These are phyloP conservation scores for Hymenoscyphus occultus DNA, from an alignment of 2,329 filamentous ascomycete species.

Conservation along the genomic window DNA sequence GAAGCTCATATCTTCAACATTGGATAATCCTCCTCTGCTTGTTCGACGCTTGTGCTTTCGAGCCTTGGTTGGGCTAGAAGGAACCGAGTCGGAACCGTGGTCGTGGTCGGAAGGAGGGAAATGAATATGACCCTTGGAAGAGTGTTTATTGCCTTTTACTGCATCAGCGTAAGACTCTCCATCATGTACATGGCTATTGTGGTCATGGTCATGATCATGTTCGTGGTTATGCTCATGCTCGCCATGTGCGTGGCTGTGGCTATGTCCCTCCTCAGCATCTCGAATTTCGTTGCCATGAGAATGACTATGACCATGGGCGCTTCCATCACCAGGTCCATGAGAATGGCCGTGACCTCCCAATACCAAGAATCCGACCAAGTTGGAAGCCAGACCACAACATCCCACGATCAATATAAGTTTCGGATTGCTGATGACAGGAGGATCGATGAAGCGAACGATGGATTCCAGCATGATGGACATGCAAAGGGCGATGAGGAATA, in stretches of 20 bases:
- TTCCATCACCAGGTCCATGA: constrained; percentile 40
- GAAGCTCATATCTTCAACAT: constrained; percentile 71
- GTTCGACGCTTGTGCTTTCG: constrained; percentile 30
- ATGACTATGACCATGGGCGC: constrained; percentile 30
- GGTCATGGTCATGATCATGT: constrained; percentile 6
- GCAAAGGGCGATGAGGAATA: constrained; percentile 94
- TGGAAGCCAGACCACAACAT: constrained; percentile 79
- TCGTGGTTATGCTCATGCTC: constrained; percentile 43
- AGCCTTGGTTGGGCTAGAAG: constrained; percentile 14
- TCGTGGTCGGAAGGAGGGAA: constrained; percentile 31
- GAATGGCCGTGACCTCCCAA: constrained; percentile 91
- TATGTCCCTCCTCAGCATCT: constrained; percentile 49
- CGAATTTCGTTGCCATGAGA: constrained; percentile 3
- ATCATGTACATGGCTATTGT: constrained; percentile 55
- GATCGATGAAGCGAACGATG: constrained; percentile 85
- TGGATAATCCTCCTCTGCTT: constrained; percentile 53
- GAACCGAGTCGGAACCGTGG: constrained; percentile 27
- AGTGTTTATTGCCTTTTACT: constrained; percentile 42
- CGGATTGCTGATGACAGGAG: constrained; percentile 81
- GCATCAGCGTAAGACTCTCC: constrained; percentile 63
- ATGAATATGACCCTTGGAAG: constrained; percentile 27
- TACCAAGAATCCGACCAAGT: constrained; percentile 82
- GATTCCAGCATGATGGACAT: constrained; percentile 96
- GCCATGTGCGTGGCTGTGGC: constrained; percentile 37
- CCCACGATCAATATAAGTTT: constrained; percentile 88